A percentile compares a stretch with the other conserved stretches of the same genome.
phyloP scores from a whole-genome alignment of 169 alveolate species.

The Miamiensis avidus region DNA sequence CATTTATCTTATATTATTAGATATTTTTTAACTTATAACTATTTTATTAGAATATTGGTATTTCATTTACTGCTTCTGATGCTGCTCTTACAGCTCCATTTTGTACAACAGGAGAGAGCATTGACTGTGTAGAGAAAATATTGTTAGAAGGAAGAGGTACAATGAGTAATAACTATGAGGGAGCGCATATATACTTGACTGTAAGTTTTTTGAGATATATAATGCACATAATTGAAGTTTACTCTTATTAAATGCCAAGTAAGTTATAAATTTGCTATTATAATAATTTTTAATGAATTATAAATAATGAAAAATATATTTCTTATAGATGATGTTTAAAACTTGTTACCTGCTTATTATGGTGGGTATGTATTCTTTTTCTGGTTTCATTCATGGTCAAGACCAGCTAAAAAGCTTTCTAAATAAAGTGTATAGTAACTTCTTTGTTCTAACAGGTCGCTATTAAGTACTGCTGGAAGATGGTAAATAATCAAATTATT shows the following conservation, averaged over 20 bases:
- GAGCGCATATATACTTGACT: background rate
- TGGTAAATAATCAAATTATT: background rate
- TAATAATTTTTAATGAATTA: no score
- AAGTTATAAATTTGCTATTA: no score
- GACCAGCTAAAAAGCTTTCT: background rate
- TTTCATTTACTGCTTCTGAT: constrained; percentile 33
- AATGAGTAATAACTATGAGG: constrained; percentile 17
- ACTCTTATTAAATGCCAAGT: background rate
- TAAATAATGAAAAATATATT: no score
- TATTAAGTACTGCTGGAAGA: background rate
- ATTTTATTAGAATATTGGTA: constrained; percentile 25
- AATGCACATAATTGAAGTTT: background rate
- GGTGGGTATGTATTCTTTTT: background rate
- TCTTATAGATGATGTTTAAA: background rate
- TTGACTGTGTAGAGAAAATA: constrained; percentile 19
- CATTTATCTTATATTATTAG: no score
- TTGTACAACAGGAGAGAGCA: constrained; percentile 17
- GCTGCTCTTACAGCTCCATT: constrained; percentile 44
- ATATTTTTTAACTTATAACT: no score
- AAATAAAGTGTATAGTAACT: no score
- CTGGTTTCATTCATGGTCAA: no score
- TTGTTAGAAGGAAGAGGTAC: constrained; percentile 39
- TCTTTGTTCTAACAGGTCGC: background rate
- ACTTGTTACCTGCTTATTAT: background rate
- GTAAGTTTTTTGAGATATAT: background rate